Base-by-base conservation (phyloP, 306 rosid genomes). In the Cucurbita pepo region DNA sequence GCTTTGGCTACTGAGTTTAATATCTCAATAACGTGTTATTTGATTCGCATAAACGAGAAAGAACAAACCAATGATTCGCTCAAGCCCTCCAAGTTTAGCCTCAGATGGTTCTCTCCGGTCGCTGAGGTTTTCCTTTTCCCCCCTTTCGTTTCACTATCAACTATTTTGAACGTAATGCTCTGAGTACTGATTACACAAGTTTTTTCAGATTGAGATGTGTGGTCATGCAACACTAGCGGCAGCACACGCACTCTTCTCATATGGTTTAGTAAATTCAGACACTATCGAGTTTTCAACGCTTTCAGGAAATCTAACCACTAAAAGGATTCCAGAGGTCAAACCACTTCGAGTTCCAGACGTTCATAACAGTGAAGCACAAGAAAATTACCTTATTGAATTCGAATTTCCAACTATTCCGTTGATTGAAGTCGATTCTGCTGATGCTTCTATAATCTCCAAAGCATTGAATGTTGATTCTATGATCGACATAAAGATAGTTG, bases 181-280 rank as follows among this genome's bases (percentile, higher is more conserved):
- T 14, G 18, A 50, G 34, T 30, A 30, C 34, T 43, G 4, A 15
- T 25, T 9, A 53, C 21, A 56, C 15, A 69, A 67, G 6, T 56
- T 81, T 74, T 30, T 72, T 57, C 86, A 89, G 96, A 89, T 91
- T 81, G 25, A 84, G 30, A 87, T 93, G 69, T 93, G 98, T 74
- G 98, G 96, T 44, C 96, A 88, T 81, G 97, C 90, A 51, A 93
- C 98, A 77, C 22, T 88, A 70, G 98, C 98, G 0, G 86, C 96
- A 56, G 80, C 97, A 6, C 86, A 90, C 70, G 44, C 67, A 4
- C 76, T 93, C 41, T 85, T 87, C 69, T 69, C 85, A 55, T 78
- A 82, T 69, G 87, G 88, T 69, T 74, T 81, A 44, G 84, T 79
- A 55, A 77, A 82, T 34, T 71, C 79, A 40, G 19, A 77, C 62